A percentile compares a stretch with the other conserved stretches of the same genome.
These are phyloP conservation scores for Spongiforma sp. DNA, from an alignment of 1,284 basidiomycete genomes.

Conservation along the genomic window DNA sequence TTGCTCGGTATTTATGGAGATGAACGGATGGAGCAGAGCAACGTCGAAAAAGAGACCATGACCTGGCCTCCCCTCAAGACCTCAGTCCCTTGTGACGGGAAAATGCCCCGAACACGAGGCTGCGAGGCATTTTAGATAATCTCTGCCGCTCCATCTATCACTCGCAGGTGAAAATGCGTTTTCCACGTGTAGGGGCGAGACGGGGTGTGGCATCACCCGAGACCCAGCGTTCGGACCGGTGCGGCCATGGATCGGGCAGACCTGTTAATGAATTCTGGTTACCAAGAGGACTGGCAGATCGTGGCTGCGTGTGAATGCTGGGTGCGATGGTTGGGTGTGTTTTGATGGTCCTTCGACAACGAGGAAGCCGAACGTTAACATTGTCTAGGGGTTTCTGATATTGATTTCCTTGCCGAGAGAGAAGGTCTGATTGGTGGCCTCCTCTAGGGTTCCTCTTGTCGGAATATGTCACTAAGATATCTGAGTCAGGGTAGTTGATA, in stretches of 20 bases:
- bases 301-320: too few relatives aligned
- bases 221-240: slow-evolving; percentile 7
- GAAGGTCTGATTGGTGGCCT: too few relatives aligned
- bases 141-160: slow-evolving; percentile 20
- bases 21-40: neutral
- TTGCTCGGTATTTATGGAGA: too few relatives aligned
- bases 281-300: too few relatives aligned
- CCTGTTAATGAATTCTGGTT: neutral
- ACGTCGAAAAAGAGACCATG: neutral
- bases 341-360: too few relatives aligned
- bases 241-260: slow-evolving; percentile 18
- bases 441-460: too few relatives aligned
- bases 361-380: too few relatives aligned
- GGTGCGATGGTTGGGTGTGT: too few relatives aligned
- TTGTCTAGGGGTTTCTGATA: too few relatives aligned
- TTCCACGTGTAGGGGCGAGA: slow-evolving; percentile 27
- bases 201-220: slow-evolving; percentile 3
- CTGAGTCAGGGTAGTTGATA: too few relatives aligned
- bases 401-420: too few relatives aligned
- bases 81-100: slow-evolving; percentile 17
- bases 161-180: slow-evolving; percentile 25
- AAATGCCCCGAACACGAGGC: slow-evolving; percentile 32
- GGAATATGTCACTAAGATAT: too few relatives aligned
- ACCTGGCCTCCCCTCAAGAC: slow-evolving; percentile 11
- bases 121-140: slow-evolving; percentile 31